Conservation (phyloP, 1,284 basidiomycete genomes). For the Fomitopsis palustris region DNA sequence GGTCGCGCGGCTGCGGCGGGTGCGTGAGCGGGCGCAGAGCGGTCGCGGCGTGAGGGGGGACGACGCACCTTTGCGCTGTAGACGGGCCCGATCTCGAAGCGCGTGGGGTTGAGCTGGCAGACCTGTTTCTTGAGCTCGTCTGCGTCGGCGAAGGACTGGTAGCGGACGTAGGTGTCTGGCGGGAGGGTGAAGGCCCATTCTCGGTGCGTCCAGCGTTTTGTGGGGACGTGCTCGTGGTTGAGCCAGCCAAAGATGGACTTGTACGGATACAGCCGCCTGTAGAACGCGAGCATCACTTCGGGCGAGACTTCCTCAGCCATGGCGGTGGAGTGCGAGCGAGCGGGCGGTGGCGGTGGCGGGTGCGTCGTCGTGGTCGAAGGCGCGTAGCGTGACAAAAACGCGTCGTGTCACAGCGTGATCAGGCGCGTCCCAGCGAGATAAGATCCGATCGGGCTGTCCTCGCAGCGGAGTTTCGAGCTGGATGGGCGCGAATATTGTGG, state of each 20-base stretch:
- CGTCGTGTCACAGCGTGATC: background rate
- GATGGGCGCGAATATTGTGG: no score
- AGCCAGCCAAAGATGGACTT: conserved; percentile 93
- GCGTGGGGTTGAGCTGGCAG: conserved; percentile 76
- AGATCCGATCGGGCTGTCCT: background rate
- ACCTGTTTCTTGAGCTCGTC: conserved; percentile 95
- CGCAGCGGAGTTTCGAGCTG: no score
- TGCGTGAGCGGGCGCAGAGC: background rate
- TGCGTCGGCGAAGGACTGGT: conserved; percentile 83
- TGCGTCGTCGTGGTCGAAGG: no score
- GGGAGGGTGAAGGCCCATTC: conserved; percentile 97
- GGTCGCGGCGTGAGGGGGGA: background rate
- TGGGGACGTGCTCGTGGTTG: conserved; percentile 82
- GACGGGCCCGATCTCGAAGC: conserved; percentile 96
- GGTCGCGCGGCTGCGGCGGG: conserved; percentile 79
- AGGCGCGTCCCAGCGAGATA: background rate
- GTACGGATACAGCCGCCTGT: conserved; percentile 91
- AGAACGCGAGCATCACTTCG: conserved; percentile 80
- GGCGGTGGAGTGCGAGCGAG: background rate
- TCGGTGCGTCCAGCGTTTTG: conserved; percentile 82
- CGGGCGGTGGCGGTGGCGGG: background rate
- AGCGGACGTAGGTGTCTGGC: conserved; percentile 92
- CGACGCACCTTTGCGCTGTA: conserved; percentile 81
- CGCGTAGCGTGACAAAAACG: no score
- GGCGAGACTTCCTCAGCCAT: conserved; percentile 15